Percentiles rank a stretch among this genome's conserved stretches.
Evolutionary conservation across 495 filamentous ascomycete genomes (phyloP).

Genomic region (Xylaria scruposa): DNA sequence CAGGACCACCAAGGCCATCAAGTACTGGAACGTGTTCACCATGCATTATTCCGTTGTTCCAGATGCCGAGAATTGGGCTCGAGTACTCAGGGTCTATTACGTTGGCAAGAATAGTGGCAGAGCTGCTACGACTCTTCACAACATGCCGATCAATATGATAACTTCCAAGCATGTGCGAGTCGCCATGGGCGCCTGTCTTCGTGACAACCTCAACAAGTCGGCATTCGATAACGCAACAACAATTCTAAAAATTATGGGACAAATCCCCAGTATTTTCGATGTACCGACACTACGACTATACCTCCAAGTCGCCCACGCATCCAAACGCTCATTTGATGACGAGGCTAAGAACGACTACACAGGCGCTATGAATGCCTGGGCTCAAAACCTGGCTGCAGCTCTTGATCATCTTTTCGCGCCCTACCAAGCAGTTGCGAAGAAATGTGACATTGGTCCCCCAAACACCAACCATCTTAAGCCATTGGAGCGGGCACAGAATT

Average conservation of each 20-base stretch:
- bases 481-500: conserved; percentile 21
- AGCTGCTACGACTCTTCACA: conserved; percentile 59
- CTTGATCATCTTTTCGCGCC: conserved; percentile 49
- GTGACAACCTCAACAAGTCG: conserved; percentile 73
- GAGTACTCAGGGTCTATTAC: conserved; percentile 72
- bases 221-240: conserved; percentile 62
- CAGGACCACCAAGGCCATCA: conserved; percentile 54
- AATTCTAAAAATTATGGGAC: conserved; percentile 64
- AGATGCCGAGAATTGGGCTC: conserved; percentile 70
- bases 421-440: conserved; percentile 38
- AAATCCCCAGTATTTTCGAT: conserved; percentile 51
- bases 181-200: conserved; percentile 69
- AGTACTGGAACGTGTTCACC: conserved; percentile 80
- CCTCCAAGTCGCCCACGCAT: conserved; percentile 47
- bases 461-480: conserved; percentile 29
- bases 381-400: conserved; percentile 43
- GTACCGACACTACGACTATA: conserved; percentile 46
- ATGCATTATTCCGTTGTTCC: conserved; percentile 61
- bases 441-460: conserved; percentile 31
- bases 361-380: conserved; percentile 37
- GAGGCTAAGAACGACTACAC: conserved; percentile 18
- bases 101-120: conserved; percentile 63
- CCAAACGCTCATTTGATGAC: conserved; percentile 34
- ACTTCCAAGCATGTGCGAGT: conserved; percentile 68
- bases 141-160: conserved; percentile 51